These are phyloP conservation scores for Aspergillus intermedius DNA, from an alignment of 2,329 filamentous ascomycete genomes.

Conservation along the genomic window DNA sequence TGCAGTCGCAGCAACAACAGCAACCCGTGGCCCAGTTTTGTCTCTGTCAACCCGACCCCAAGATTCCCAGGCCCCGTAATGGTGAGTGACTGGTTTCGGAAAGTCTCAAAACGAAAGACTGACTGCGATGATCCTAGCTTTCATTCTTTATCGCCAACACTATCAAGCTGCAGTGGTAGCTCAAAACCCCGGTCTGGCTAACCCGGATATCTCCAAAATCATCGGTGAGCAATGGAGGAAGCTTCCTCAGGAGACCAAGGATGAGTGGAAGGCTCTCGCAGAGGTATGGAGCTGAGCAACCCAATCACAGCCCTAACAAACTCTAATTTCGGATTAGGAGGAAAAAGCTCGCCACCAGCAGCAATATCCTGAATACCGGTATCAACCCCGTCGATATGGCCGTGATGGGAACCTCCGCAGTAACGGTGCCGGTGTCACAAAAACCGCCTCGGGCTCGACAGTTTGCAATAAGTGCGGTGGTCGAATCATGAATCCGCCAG, in stretches of 20 bases:
- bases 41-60: conserved; percentile 64
- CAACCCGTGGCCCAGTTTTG: conserved; percentile 52
- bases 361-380: conserved; percentile 89
- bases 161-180: conserved; percentile 76
- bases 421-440: conserved; percentile 27
- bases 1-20: conserved; percentile 9
- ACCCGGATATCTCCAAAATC: conserved; percentile 95
- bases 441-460: conserved; percentile 32
- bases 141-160: conserved; percentile 94
- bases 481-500: conserved; percentile 41
- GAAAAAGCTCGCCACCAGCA: conserved; percentile 85
- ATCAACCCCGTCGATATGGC: conserved; percentile 69
- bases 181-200: conserved; percentile 80
- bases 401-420: conserved; percentile 47
- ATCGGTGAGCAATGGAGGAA: conserved; percentile 89
- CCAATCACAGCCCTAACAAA: background rate
- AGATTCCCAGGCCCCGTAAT: conserved; percentile 65
- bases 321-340: conserved; percentile 46
- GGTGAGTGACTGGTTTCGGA: conserved; percentile 44
- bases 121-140: conserved; percentile 70
- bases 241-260: conserved; percentile 66
- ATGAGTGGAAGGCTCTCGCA: conserved; percentile 80
- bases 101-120: background rate
- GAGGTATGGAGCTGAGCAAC: conserved; percentile 51
- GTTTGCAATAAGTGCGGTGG: conserved; percentile 41